Evolutionary conservation across 1,284 basidiomycete species (phyloP), one percentile per base, ranked within the genome.

Genomic region (Calocybe gambosa): DNA sequence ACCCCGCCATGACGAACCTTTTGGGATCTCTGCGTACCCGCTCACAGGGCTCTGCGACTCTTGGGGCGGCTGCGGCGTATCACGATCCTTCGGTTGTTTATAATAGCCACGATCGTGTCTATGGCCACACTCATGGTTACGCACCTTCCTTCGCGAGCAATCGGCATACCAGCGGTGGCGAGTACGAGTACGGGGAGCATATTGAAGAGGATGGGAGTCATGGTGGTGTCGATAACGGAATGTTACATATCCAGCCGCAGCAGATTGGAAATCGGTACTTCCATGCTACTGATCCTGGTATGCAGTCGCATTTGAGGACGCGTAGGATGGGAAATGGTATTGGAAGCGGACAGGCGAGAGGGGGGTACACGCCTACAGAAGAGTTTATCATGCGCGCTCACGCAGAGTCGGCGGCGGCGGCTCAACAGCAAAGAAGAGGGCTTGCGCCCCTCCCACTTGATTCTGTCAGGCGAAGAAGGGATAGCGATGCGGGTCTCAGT

Each of bases 381-480:
- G 80, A 82, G 58, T 73, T 78, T 50, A 77, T 86, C 41, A 70
- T 86, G 53, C 79, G 79, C 49, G 74, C 75, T 2, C 79, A 83
- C 55, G 65, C 71, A 2, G 65, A 69, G 47, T 50, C 54, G n/a
- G 46, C 43, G 21, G 46, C 45, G 25, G 6, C 13, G 15, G 20
- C 25, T 2, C n/a, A n/a, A n/a, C 52, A 46, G 45, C 48, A 62
- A 28, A 58, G 19, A 31, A 50, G 43, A 34, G 46, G 64, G 23
- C 59, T 61, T 28, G 53, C 62, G 13, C 67, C 64, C 23, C 51
- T 58, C 6, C 65, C 66, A 40, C 53, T 69, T 35, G 62, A 67
- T 45, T 47, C 67, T 16, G 51, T 49, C 13, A 46, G 49, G 16
- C 50, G 52, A 10, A 52, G 46, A 34, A 52, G 49, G 5, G 53